A percentile compares a stretch with the other conserved stretches of the same genome.
These are phyloP conservation scores for Podospora pseudoanserina DNA, from an alignment of 495 filamentous ascomycete species.

Conservation along the genomic window DNA sequence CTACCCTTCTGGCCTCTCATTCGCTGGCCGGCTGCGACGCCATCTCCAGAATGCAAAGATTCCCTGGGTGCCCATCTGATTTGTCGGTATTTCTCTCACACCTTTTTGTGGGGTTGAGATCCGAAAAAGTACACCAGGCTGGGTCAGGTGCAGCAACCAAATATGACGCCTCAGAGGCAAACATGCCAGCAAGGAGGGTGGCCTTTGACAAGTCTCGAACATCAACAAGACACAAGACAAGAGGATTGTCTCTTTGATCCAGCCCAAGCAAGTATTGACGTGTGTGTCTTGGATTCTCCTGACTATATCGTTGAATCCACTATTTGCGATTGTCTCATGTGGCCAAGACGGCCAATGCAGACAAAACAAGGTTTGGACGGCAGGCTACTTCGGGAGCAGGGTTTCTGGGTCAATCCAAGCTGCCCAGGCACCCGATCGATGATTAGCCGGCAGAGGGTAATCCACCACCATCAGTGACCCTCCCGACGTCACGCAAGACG, in stretches of 20 bases:
- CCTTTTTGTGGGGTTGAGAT: neutral
- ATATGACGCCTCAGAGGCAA: neutral
- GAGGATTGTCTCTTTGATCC: neutral
- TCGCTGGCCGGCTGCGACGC: neutral
- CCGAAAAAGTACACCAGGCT: neutral
- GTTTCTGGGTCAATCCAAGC: constrained; percentile 1
- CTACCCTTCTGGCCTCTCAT: constrained; percentile 2
- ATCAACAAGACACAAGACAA: neutral
- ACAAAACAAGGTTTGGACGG: constrained; percentile 12
- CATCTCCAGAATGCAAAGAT: neutral
- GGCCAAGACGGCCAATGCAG: constrained; percentile 8
- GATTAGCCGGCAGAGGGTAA: neutral
- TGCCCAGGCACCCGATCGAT: neutral
- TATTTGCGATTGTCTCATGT: neutral
- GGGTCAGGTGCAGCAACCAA: neutral
- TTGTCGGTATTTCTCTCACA: constrained; percentile 3
- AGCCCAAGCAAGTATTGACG: neutral
- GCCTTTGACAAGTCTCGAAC: neutral
- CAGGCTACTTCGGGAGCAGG: neutral
- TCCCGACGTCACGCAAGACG: constrained; percentile 2
- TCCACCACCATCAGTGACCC: neutral
- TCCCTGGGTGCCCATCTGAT: neutral
- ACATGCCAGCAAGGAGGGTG: neutral
- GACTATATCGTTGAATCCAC: neutral
- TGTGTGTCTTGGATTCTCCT: neutral